A percentile compares a stretch with the other conserved stretches of the same genome.
Conservation (phyloP, 2,329 filamentous ascomycete species). For the Cladosporium cucumerinum region DNA sequence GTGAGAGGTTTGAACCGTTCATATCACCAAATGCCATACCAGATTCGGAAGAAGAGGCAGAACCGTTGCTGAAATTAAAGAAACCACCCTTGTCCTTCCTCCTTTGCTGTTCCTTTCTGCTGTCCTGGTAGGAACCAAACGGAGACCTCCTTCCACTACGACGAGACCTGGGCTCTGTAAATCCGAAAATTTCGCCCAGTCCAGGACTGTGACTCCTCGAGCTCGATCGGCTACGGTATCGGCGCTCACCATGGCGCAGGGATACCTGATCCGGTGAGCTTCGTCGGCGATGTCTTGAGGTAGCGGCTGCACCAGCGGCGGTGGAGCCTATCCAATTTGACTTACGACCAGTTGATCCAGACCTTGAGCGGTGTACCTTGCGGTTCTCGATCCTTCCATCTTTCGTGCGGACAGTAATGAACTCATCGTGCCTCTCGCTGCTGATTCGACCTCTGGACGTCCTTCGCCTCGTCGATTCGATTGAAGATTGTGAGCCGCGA, state of each 20-base stretch:
- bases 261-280: constrained; percentile 22
- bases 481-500: constrained; percentile 32
- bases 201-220: constrained; percentile 39
- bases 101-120: constrained; percentile 24
- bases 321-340: constrained; percentile 20
- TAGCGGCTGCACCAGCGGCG: constrained; percentile 23
- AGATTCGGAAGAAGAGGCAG: constrained; percentile 44
- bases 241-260: constrained; percentile 26
- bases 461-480: constrained; percentile 28
- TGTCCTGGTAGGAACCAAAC: constrained; percentile 21
- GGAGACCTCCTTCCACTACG: constrained; percentile 14
- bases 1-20: constrained; percentile 11
- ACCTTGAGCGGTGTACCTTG: constrained; percentile 29
- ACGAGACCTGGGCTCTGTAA: constrained; percentile 16
- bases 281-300: constrained; percentile 19
- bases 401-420: constrained; percentile 29
- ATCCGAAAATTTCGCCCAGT: constrained; percentile 26
- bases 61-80: constrained; percentile 48
- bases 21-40: constrained; percentile 46
- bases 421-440: constrained; percentile 21
- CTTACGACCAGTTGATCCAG: constrained; percentile 38
- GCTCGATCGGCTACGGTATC: constrained; percentile 44
- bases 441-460: constrained; percentile 20
- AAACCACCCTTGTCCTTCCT: constrained; percentile 45
- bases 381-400: constrained; percentile 32